Conservation (phyloP, 805 yeast genomes). For the Hanseniaspora pseudoguilliermondii region DNA sequence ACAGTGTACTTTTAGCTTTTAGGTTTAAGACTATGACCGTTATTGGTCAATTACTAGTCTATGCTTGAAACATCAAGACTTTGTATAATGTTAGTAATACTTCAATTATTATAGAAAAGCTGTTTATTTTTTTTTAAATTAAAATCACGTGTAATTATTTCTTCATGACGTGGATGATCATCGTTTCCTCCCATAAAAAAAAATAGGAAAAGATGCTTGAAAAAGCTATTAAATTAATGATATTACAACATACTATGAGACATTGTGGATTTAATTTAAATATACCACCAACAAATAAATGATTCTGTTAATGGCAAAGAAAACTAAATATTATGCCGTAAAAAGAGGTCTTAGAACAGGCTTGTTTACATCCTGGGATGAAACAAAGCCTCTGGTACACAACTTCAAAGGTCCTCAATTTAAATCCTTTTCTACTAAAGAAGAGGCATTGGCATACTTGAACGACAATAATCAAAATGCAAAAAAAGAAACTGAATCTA, state of each 20-base stretch:
- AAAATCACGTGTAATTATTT: not conserved
- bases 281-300: not conserved
- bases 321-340: slow-evolving; percentile 39
- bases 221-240: too few relatives aligned
- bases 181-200: not conserved
- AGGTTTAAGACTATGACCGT: too few relatives aligned
- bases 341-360: slow-evolving; percentile 43
- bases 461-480: not conserved
- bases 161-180: not conserved
- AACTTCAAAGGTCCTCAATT: slow-evolving; percentile 47
- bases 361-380: slow-evolving; percentile 47
- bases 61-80: too few relatives aligned
- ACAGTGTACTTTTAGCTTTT: not conserved
- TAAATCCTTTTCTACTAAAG: slow-evolving; percentile 39
- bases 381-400: slow-evolving; percentile 37
- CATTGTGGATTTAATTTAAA: not conserved
- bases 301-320: slow-evolving; percentile 7
- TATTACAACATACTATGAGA: too few relatives aligned
- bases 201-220: not conserved
- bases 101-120: too few relatives aligned
- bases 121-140: too few relatives aligned
- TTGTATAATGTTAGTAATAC: too few relatives aligned
- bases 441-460: slow-evolving; percentile 41
- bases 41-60: too few relatives aligned
- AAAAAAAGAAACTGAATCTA: not conserved